These are phyloP conservation scores for Podospora bellae-mahoneyi DNA, from an alignment of 495 filamentous ascomycete species.

Conservation along the genomic window DNA sequence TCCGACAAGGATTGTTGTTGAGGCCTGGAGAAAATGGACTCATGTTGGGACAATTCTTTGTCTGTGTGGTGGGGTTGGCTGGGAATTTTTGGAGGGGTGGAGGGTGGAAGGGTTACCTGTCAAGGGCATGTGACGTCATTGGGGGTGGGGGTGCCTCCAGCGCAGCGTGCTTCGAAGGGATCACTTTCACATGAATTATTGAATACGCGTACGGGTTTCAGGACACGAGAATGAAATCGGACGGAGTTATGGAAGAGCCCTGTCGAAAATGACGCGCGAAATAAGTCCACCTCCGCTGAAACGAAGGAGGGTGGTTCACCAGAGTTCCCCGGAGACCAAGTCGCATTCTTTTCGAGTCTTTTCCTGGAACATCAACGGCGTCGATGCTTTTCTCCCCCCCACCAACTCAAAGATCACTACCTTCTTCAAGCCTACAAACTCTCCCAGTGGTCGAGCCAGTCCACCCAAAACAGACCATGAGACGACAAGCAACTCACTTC, in stretches of 20 bases:
- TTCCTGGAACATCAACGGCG: conserved; percentile 54
- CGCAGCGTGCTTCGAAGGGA: no score
- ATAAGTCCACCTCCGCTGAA: conserved; percentile 26
- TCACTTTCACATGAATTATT: not conserved
- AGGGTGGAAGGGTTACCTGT: not conserved
- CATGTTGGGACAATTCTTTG: not conserved
- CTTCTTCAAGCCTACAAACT: conserved; percentile 42
- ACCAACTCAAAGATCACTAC: conserved; percentile 37
- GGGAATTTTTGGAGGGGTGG: not conserved
- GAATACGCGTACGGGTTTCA: not conserved
- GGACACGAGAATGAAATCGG: no score
- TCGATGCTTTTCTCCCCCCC: conserved; percentile 38
- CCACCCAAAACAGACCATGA: conserved; percentile 2
- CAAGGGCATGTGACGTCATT: not conserved
- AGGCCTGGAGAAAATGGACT: not conserved
- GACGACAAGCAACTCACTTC: conserved; percentile 26
- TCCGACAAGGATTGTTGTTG: not conserved
- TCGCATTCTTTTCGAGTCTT: conserved; percentile 33
- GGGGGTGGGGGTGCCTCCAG: no score
- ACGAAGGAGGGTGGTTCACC: conserved; percentile 17
- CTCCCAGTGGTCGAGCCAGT: not conserved
- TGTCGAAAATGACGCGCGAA: conserved; percentile 9
- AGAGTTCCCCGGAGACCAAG: not conserved
- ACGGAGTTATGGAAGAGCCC: not conserved
- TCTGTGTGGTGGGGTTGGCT: conserved; percentile 4